These are phyloP conservation scores for Cryomyces minteri DNA, from an alignment of 495 filamentous ascomycete species.

Conservation along the genomic window DNA sequence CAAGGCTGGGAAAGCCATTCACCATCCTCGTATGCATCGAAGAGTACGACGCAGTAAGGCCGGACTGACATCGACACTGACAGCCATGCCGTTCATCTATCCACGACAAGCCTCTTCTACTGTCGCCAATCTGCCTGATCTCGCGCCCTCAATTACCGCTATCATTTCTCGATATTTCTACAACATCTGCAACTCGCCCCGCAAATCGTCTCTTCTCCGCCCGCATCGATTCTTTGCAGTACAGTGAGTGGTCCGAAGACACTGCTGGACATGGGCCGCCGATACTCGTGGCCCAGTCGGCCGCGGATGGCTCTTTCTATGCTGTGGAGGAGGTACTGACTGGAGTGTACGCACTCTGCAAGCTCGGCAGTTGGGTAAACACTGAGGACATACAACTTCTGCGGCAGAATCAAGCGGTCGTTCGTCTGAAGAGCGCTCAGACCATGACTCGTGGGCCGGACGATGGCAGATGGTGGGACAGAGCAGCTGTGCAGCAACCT, in stretches of 20 bases:
- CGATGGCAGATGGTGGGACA: not conserved
- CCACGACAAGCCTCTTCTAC: not conserved
- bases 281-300: constrained; percentile 48
- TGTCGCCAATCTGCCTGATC: constrained; percentile 7
- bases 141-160: constrained; percentile 17
- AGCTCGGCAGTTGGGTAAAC: constrained; percentile 46
- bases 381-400: constrained; percentile 22
- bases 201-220: constrained; percentile 17
- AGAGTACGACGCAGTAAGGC: not conserved
- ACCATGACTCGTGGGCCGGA: constrained; percentile 8
- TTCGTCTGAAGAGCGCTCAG: constrained; percentile 21
- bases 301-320: constrained; percentile 39
- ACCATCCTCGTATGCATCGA: constrained; percentile 5
- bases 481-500: not conserved
- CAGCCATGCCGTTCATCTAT: constrained; percentile 1
- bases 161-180: constrained; percentile 14
- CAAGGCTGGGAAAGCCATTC: constrained; percentile 4
- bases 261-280: not conserved
- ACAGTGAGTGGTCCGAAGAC: constrained; percentile 6
- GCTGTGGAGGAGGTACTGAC: constrained; percentile 51
- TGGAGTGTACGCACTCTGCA: constrained; percentile 52
- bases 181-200: not conserved
- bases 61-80: not conserved
- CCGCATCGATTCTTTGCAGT: constrained; percentile 7
- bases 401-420: constrained; percentile 23